Percentiles rank a stretch among this genome's conserved stretches.
Evolutionary conservation across 768 basidiomycete genomes (phyloP).

Genomic region (Termitomyces sp.): DNA sequence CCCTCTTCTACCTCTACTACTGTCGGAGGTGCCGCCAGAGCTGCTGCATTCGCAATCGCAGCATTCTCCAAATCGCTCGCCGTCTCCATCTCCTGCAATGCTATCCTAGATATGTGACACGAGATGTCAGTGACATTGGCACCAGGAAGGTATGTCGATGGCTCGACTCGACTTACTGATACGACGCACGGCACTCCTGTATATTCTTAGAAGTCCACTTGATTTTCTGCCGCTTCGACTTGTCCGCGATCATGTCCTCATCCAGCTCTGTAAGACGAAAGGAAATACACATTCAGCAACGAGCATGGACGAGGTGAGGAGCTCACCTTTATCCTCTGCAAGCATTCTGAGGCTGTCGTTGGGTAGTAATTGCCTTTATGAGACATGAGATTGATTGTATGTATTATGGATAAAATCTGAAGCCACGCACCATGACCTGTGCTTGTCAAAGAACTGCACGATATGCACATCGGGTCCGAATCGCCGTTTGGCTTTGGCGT

Average conservation of each 20-base stretch:
- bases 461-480: slow-evolving; percentile 52
- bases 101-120: slow-evolving; percentile 15
- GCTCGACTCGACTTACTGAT: slow-evolving; percentile 42
- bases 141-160: too few species aligned
- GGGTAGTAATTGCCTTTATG: slow-evolving; percentile 60
- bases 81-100: slow-evolving; percentile 26
- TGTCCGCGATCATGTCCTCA: slow-evolving; percentile 52
- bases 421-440: slow-evolving; percentile 54
- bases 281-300: neutral
- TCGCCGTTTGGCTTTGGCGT: slow-evolving; percentile 31
- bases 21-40: neutral
- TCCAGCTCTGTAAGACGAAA: slow-evolving; percentile 54
- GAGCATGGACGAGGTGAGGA: neutral
- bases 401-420: neutral
- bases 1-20: neutral
- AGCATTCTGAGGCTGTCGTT: slow-evolving; percentile 58
- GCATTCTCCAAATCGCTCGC: slow-evolving; percentile 18
- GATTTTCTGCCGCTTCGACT: slow-evolving; percentile 58
- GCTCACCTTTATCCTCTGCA: slow-evolving; percentile 68
- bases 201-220: slow-evolving; percentile 46
- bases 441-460: slow-evolving; percentile 79
- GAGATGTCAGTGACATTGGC: neutral
- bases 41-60: neutral
- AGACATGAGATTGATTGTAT: neutral
- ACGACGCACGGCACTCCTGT: slow-evolving; percentile 61